Percentiles rank a stretch among this genome's conserved stretches.
Evolutionary conservation across 257 asterid genomes (phyloP).

Genomic region (Verbena officinalis): DNA sequence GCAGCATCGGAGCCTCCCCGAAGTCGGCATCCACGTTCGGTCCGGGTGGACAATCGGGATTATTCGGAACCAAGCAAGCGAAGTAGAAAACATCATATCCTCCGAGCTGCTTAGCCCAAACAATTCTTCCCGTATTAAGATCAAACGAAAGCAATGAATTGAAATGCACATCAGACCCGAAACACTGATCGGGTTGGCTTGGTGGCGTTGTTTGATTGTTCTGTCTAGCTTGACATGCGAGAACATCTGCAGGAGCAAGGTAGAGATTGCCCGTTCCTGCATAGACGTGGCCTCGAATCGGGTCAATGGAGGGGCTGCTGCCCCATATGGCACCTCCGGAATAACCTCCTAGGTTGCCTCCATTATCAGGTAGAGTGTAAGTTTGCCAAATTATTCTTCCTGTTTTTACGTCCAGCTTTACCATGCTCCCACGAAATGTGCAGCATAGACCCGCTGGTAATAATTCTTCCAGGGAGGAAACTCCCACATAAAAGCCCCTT

Average conservation of each 20-base stretch:
- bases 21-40: slow-evolving; percentile 82
- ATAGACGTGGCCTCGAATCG: slow-evolving; percentile 40
- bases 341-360: slow-evolving; percentile 57
- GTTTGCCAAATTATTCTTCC: slow-evolving; percentile 78
- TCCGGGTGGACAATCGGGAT: slow-evolving; percentile 69
- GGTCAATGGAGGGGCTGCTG: slow-evolving; percentile 78
- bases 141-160: slow-evolving; percentile 63
- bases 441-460: slow-evolving; percentile 55
- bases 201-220: slow-evolving; percentile 61
- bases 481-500: slow-evolving; percentile 64
- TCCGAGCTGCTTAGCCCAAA: slow-evolving; percentile 58
- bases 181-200: slow-evolving; percentile 44
- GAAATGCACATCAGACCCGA: slow-evolving; percentile 61
- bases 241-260: slow-evolving; percentile 58
- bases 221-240: slow-evolving; percentile 51
- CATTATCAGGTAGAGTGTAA: slow-evolving; percentile 69
- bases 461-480: slow-evolving; percentile 61
- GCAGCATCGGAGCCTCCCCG: slow-evolving; percentile 85
- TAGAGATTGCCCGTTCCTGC: slow-evolving; percentile 73
- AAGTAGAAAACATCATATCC: slow-evolving; percentile 72
- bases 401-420: slow-evolving; percentile 53
- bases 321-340: slow-evolving; percentile 80
- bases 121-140: slow-evolving; percentile 46
- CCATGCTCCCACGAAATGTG: slow-evolving; percentile 73
- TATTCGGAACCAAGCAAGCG: slow-evolving; percentile 61